Conservation (phyloP, 495 filamentous ascomycete genomes). For the Aspergillus saccharolyticus region DNA sequence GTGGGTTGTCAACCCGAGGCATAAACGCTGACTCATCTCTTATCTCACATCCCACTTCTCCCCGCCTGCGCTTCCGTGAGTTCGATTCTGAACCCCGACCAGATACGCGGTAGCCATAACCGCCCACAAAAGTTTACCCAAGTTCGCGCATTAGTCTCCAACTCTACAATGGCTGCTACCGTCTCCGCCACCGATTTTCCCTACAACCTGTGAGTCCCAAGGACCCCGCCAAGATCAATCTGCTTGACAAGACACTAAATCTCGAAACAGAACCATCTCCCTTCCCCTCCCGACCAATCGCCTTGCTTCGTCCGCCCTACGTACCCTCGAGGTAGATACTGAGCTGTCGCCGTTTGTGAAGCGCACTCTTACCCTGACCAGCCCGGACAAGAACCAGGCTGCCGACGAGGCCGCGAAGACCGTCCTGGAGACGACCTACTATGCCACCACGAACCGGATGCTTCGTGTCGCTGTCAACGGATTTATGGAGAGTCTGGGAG, state of each 20-base stretch:
- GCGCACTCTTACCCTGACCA: conserved; percentile 59
- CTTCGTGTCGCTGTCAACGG: conserved; percentile 94
- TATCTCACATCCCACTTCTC: conserved; percentile 5
- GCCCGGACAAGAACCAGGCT: conserved; percentile 20
- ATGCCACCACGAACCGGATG: conserved; percentile 92
- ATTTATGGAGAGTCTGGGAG: conserved; percentile 86
- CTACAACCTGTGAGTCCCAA: conserved; percentile 58
- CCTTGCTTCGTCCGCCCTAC: conserved; percentile 71
- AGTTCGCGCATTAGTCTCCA: too few relatives aligned
- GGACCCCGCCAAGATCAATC: conserved; percentile 1
- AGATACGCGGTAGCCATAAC: background rate
- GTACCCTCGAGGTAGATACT: conserved; percentile 74
- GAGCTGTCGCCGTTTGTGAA: conserved; percentile 81
- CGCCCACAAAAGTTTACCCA: background rate
- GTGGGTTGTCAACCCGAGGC: conserved; percentile 2
- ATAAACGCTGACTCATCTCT: conserved; percentile 4
- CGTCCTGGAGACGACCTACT: conserved; percentile 71
- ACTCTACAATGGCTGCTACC: conserved; percentile 12
- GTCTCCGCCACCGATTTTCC: conserved; percentile 48
- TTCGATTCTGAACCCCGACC: background rate
- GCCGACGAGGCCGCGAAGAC: conserved; percentile 40
- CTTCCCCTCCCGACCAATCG: conserved; percentile 79
- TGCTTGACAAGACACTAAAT: conserved; percentile 14
- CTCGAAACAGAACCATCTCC: conserved; percentile 57
- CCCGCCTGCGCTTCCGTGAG: background rate